Evolutionary conservation across 2,329 filamentous ascomycete genomes (phyloP).

Genomic region (Penicillium sp.): DNA sequence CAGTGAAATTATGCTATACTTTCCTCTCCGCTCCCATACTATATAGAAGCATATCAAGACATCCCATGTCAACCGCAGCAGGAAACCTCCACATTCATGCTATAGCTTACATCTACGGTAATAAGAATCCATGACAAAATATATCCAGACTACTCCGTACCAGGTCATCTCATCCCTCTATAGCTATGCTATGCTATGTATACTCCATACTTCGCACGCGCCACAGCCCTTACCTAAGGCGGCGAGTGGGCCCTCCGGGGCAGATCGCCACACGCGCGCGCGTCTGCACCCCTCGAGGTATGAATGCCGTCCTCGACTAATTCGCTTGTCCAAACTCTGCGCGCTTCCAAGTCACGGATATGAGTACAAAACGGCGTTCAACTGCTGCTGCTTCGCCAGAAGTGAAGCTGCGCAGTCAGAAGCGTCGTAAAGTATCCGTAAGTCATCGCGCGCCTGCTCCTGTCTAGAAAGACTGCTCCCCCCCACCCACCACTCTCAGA

Average conservation of each 20-base stretch:
- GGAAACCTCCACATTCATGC: too few species aligned
- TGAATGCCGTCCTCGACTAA: constrained; percentile 6
- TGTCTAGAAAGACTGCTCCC: too few species aligned
- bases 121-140: too few species aligned
- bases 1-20: too few species aligned
- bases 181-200: not conserved
- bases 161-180: too few species aligned
- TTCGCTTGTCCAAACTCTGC: not conserved
- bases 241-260: constrained; percentile 1
- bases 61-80: too few species aligned
- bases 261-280: constrained; percentile 9
- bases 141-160: too few species aligned
- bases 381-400: constrained; percentile 54
- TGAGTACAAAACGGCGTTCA: constrained; percentile 61
- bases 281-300: constrained; percentile 24
- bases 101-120: too few species aligned
- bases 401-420: constrained; percentile 58
- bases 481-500: not conserved
- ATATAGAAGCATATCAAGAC: too few species aligned
- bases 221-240: too few species aligned
- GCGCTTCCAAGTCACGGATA: constrained; percentile 13
- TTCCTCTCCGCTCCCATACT: too few species aligned
- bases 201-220: too few species aligned
- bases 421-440: constrained; percentile 64
- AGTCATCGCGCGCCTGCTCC: constrained; percentile 38